Base-by-base conservation (phyloP, 2,329 filamentous ascomycete species). In the Colletotrichum sublineola region DNA sequence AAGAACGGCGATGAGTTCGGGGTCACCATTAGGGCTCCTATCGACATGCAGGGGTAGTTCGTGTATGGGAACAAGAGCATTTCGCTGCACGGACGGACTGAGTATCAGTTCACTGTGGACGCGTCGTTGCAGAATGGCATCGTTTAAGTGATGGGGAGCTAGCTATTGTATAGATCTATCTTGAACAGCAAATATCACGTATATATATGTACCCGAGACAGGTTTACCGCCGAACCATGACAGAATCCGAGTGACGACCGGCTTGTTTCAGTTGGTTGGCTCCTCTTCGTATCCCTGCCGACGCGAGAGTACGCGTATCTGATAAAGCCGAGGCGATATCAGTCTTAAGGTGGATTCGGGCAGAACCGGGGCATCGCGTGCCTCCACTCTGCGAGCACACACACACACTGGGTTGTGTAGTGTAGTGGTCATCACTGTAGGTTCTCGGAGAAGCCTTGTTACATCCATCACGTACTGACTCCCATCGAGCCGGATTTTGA, bases 381-480 rank as follows among this genome's bases (percentile, higher is more conserved):
- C 65, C 65, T 71, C 68, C 68, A 68, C 68, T 48, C 58, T 52
- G 15, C 11, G 20, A 48, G 18, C n/a, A 12, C 60, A 29, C 15
- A 20, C 8, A 53, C 53, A n/a, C 20, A 3, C 8, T 1, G 24
- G 69, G 66, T 72, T 72, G 69, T 69, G 61, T 72, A 72, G 69
- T 72, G 69, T 72, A 72, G 69, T 55, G 69, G 69, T 72, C 61
- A 72, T 72, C 69, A 72, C 69, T 69, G 67, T 69, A 69, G 50
- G 67, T 63, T 57, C 33, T 33, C 48, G 15, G 5, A 2, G 14
- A 29, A 11, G 12, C 52, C 2, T 20, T 4, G 18, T 4, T 1
- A 20, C 31, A 5, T 42, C 3, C 31, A 29, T 36, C 44, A 33
- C 31, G 33, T 52, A 15, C 61, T 69, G 44, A 69, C 36, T 50